Evolutionary conservation across 2,329 filamentous ascomycete genomes (phyloP).

Genomic region (Paraphaeosphaeria sporulosa): DNA sequence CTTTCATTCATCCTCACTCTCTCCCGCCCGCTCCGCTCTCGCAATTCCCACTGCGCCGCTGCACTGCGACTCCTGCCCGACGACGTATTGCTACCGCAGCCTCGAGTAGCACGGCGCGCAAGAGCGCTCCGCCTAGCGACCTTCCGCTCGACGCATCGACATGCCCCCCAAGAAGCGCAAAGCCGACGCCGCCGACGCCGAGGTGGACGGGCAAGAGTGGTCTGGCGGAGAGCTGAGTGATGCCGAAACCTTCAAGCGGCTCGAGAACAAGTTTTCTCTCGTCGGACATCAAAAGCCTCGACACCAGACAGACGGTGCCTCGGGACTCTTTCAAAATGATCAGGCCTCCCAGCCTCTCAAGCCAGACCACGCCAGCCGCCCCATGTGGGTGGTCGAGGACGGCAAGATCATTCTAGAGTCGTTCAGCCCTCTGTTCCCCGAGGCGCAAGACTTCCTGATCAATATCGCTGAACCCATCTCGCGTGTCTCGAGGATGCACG

Average conservation of each 20-base stretch:
- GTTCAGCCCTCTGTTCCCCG: constrained; percentile 84
- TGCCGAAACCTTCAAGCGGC: constrained; percentile 58
- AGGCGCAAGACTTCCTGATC: constrained; percentile 93
- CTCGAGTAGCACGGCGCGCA: neutral
- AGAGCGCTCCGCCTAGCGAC: constrained; percentile 48
- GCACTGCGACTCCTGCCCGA: neutral
- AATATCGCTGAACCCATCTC: constrained; percentile 95
- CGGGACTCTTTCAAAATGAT: constrained; percentile 69
- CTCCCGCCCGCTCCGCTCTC: neutral
- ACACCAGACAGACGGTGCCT: constrained; percentile 58
- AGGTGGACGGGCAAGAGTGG: constrained; percentile 61
- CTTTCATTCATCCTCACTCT: neutral
- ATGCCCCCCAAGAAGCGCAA: constrained; percentile 57
- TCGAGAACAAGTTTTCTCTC: constrained; percentile 48
- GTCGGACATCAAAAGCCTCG: constrained; percentile 20
- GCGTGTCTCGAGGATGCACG: constrained; percentile 87
- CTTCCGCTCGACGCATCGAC: constrained; percentile 32
- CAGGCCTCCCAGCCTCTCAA: constrained; percentile 86
- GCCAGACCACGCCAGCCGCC: constrained; percentile 86
- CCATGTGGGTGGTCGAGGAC: constrained; percentile 90
- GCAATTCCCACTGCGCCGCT: neutral
- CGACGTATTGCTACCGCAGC: neutral
- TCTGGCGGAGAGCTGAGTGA: constrained; percentile 51
- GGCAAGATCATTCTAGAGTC: constrained; percentile 92
- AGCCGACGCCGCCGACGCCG: constrained; percentile 54